phyloP scores from a whole-genome alignment of 2,329 filamentous ascomycete species.

The Chrysoporthe cubensis region DNA sequence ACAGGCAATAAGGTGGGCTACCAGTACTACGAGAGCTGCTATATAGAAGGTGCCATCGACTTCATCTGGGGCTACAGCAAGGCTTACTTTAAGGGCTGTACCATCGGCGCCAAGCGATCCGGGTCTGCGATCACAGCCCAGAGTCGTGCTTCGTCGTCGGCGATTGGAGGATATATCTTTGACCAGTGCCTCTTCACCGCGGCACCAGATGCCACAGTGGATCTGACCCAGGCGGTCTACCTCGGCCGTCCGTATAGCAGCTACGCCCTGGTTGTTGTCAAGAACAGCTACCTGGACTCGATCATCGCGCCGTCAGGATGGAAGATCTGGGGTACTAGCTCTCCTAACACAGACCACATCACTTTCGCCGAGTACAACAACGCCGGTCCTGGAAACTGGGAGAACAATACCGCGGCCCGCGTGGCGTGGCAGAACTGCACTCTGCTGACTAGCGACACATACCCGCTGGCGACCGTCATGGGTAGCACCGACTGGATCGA shows the following conservation, averaged over 20 bases:
- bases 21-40: conserved; percentile 46
- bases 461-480: conserved; percentile 33
- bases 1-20: conserved; percentile 41
- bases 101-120: conserved; percentile 35
- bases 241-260: conserved; percentile 58
- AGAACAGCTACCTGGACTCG: conserved; percentile 49
- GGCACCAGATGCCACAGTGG: conserved; percentile 43
- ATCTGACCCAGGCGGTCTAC: conserved; percentile 43
- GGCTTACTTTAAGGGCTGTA: conserved; percentile 38
- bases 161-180: conserved; percentile 48
- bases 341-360: conserved; percentile 49
- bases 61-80: conserved; percentile 36
- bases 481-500: conserved; percentile 35
- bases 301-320: conserved; percentile 58
- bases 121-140: conserved; percentile 47
- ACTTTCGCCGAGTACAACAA: conserved; percentile 59
- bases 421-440: conserved; percentile 32
- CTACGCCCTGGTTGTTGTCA: conserved; percentile 56
- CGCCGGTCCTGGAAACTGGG: conserved; percentile 48
- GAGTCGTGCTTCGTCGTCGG: conserved; percentile 44
- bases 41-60: conserved; percentile 39
- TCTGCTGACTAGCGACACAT: conserved; percentile 33
- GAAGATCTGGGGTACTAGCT: conserved; percentile 46
- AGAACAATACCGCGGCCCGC: conserved; percentile 30
- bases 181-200: conserved; percentile 53